These are phyloP conservation scores for Stevia rebaudiana DNA, from an alignment of 140 eudicot genomes.

Conservation along the genomic window DNA sequence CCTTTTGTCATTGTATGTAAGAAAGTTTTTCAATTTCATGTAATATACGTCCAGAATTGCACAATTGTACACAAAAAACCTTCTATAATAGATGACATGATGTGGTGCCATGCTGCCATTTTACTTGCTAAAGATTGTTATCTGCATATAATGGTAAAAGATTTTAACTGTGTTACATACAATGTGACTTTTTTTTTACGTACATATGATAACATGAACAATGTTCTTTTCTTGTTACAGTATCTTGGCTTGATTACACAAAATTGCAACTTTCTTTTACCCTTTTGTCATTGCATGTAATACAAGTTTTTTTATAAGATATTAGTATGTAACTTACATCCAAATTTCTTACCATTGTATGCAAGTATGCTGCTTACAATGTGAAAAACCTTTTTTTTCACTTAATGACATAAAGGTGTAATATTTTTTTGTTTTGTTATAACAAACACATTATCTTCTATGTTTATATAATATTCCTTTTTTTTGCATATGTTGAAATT, in stretches of 20 bases:
- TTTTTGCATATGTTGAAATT: neutral
- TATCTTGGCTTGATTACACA: neutral
- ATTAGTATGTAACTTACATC: neutral
- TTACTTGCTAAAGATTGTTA: neutral
- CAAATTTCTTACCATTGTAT: neutral
- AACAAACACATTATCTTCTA: neutral
- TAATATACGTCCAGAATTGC: neutral
- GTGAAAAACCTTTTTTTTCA: neutral
- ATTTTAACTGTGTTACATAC: neutral
- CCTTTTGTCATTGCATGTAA: neutral
- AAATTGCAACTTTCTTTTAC: neutral
- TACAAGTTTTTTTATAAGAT: neutral
- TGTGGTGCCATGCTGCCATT: neutral
- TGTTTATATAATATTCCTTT: neutral
- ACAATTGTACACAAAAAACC: neutral
- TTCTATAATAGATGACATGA: neutral
- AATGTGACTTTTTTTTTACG: neutral
- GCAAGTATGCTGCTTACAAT: conserved; percentile 1
- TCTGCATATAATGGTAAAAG: neutral
- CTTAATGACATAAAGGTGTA: neutral
- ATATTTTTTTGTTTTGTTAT: neutral
- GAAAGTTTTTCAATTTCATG: neutral
- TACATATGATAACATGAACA: neutral
- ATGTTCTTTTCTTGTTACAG: neutral
- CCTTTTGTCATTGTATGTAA: neutral